Base-by-base conservation (phyloP, 1,139 yeast genomes). In the Debaryomycetaceae sp. region DNA sequence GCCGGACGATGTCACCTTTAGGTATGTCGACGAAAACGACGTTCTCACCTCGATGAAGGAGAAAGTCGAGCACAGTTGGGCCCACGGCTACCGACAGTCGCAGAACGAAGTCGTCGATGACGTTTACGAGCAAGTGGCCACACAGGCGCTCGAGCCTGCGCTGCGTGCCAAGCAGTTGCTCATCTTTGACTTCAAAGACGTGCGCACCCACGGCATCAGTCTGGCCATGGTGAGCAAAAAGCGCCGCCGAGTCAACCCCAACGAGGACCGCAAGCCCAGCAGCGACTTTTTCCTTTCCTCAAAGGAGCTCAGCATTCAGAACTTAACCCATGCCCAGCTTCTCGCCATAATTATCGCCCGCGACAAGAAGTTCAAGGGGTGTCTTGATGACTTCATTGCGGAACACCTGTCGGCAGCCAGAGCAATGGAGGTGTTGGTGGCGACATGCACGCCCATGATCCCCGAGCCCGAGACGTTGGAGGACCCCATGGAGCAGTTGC, bases 161-260 rank as follows among this genome's bases (percentile, higher is more conserved):
- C 7, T 47, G 9, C 27, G 28, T 19, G 48, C 58, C 1, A 61
- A 60, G 21, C 86, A 80, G 42, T 46, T 84, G 3, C 60, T 88
- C 17, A 65, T 86, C 2, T 82, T 88, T 50, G 94, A 83, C 45
- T 85, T 88, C 51, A 65, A 75, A 13, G 96, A 88, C 53, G 85
- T 86, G 19, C 59, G 61, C 29, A 43, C 65, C 2, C 65, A 65
- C 36, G 63, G 69, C 2, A 57, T 66, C 14, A 71, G 65, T 1
- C 50, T 58, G 1, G 37, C 49, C 1, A 43, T 51, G 23, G 56
- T 50, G 25, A 27, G 35, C 4, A 44, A 45, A 19, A 40, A 53
- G 15, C 36, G 39, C 45, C 29, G 42, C 44, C 12, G 13, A 34
- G 35, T 43, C 32, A 36, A 40, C 3, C 18, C 36, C 4, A 27